Percentiles rank a stretch among this genome's conserved stretches.
These are phyloP conservation scores for Kodamaea laetipori DNA, from an alignment of 805 yeast species.

Conservation along the genomic window DNA sequence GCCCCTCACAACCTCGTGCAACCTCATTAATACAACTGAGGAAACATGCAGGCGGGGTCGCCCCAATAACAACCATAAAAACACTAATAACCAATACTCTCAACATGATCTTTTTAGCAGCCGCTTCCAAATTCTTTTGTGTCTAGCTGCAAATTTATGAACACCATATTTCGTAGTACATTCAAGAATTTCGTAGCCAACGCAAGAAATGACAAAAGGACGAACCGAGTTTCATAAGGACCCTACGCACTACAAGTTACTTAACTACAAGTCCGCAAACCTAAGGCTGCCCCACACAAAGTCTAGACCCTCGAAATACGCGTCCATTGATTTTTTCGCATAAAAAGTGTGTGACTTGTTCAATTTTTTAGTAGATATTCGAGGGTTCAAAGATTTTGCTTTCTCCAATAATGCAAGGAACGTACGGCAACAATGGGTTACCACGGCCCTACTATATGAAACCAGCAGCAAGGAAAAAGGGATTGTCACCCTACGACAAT, in stretches of 20 bases:
- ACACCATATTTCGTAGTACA: too few species aligned
- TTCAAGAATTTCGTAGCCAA: too few species aligned
- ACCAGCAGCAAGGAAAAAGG: slow-evolving; percentile 35
- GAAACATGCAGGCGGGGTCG: slow-evolving; percentile 57
- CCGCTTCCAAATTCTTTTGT: background rate
- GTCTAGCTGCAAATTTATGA: background rate
- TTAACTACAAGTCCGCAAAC: background rate
- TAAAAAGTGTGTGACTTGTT: slow-evolving; percentile 11
- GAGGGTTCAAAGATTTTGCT: slow-evolving; percentile 2
- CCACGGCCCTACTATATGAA: slow-evolving; percentile 51
- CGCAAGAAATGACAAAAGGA: too few species aligned
- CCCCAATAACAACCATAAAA: slow-evolving; percentile 15
- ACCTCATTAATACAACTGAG: slow-evolving; percentile 43
- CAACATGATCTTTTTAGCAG: background rate
- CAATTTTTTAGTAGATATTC: slow-evolving; percentile 3
- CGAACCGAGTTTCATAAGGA: too few species aligned
- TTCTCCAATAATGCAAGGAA: slow-evolving; percentile 40
- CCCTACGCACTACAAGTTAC: background rate
- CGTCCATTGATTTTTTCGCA: background rate
- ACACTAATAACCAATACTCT: slow-evolving; percentile 5
- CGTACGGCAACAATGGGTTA: slow-evolving; percentile 43
- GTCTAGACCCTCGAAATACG: slow-evolving; percentile 1
- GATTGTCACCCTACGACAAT: slow-evolving; percentile 36
- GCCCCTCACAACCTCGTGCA: slow-evolving; percentile 36
- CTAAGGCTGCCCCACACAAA: background rate